phyloP scores from a whole-genome alignment of 2,329 filamentous ascomycete species.

The Phialocephala sp. region DNA sequence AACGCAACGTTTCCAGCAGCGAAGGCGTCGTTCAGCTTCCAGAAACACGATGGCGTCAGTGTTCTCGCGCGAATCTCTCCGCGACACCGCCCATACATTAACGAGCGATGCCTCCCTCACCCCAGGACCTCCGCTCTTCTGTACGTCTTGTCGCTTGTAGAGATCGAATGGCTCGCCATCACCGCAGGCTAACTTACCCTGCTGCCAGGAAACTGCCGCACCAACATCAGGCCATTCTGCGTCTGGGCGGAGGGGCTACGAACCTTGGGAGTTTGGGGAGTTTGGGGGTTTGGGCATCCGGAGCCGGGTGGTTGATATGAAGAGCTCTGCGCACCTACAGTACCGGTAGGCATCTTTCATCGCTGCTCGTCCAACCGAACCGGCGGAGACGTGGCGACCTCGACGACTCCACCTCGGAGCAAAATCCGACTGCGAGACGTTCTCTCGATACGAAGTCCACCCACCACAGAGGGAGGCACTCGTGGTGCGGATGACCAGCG shows the following conservation, averaged over 20 bases:
- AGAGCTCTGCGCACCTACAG: background rate
- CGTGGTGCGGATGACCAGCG: too few species aligned
- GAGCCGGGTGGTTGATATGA: background rate
- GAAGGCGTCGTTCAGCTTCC: background rate
- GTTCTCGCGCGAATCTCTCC: background rate
- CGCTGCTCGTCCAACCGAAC: background rate
- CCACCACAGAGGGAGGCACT: too few species aligned
- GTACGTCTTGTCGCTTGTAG: background rate
- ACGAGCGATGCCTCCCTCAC: conserved; percentile 8
- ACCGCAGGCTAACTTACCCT: background rate
- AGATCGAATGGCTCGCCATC: background rate
- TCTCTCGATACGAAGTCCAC: too few species aligned
- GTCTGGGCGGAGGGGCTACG: background rate
- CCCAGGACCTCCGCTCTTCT: conserved; percentile 5
- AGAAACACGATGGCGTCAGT: background rate
- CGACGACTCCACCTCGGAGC: background rate
- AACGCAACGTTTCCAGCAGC: conserved; percentile 7
- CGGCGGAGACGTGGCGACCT: background rate
- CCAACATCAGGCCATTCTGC: background rate
- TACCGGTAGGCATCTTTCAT: background rate
- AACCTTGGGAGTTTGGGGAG: conserved; percentile 3
- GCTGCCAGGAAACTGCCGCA: background rate
- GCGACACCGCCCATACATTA: conserved; percentile 5
- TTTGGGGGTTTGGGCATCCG: background rate
- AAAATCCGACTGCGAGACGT: too few species aligned